A percentile compares a stretch with the other conserved stretches of the same genome.
Conservation (phyloP, 208 protist species). For the Acanthamoeba royreba region DNA sequence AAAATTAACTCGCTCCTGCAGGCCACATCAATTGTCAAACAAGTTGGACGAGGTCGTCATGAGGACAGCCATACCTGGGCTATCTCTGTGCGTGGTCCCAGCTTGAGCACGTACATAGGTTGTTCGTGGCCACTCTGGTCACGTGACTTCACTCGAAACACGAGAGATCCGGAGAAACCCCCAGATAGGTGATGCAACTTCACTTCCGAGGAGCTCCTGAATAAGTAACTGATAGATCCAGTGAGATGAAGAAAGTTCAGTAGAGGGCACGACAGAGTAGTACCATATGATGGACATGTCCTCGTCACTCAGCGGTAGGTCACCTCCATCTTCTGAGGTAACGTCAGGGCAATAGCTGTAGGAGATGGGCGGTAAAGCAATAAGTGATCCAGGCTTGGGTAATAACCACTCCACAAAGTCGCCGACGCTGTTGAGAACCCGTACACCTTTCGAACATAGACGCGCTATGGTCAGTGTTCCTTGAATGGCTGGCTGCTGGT, state of each 20-base stretch:
- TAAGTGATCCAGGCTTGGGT: neutral
- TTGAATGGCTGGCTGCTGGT: too few species aligned
- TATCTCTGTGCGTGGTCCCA: neutral
- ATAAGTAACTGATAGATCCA: neutral
- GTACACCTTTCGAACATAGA: neutral
- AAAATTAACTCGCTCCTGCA: constrained; percentile 4
- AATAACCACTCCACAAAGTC: constrained; percentile 29
- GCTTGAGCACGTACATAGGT: neutral
- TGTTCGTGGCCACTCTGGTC: neutral
- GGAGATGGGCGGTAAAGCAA: neutral
- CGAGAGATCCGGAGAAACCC: neutral
- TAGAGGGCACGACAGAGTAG: neutral
- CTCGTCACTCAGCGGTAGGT: neutral
- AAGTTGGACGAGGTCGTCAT: neutral
- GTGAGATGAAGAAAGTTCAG: neutral
- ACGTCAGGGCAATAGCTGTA: neutral
- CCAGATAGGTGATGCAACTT: neutral
- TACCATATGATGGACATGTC: neutral
- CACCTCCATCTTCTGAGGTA: neutral
- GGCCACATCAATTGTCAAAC: neutral
- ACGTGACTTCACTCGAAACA: neutral
- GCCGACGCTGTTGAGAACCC: neutral
- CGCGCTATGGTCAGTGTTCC: neutral
- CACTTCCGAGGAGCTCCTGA: neutral
- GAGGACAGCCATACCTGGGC: neutral